A percentile compares a stretch with the other conserved stretches of the same genome.
Conservation (phyloP, 2,329 filamentous ascomycete genomes). For the Myriosclerotinia scirpicola region DNA sequence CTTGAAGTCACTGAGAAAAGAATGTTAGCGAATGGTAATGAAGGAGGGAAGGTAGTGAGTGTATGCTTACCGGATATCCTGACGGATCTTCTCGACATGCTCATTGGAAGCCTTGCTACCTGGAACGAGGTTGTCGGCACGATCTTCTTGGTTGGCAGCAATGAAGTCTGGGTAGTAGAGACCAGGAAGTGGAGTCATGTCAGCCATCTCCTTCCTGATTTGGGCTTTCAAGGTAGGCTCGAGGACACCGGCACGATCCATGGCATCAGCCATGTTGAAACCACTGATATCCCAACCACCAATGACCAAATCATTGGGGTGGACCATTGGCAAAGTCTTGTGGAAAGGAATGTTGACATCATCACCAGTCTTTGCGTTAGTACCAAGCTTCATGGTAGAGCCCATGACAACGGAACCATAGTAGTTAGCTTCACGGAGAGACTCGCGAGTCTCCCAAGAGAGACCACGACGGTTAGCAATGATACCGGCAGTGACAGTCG, state of each 20-base stretch:
- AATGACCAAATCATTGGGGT: slow-evolving; percentile 92
- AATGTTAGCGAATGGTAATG: not conserved
- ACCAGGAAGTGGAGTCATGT: slow-evolving; percentile 84
- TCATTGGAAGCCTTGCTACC: slow-evolving; percentile 81
- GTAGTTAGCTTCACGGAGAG: slow-evolving; percentile 84
- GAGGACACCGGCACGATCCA: slow-evolving; percentile 93
- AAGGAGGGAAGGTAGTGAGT: too few relatives aligned
- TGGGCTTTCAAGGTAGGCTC: slow-evolving; percentile 90
- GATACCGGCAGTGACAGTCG: slow-evolving; percentile 95
- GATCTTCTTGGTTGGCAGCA: slow-evolving; percentile 94
- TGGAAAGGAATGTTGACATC: slow-evolving; percentile 98
- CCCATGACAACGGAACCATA: slow-evolving; percentile 97
- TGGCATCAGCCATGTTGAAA: slow-evolving; percentile 84
- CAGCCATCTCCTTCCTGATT: slow-evolving; percentile 89
- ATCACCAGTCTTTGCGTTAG: slow-evolving; percentile 75
- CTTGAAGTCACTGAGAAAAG: slow-evolving; percentile 74
- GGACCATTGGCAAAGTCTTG: slow-evolving; percentile 90
- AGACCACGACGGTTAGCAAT: slow-evolving; percentile 88
- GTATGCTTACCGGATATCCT: slow-evolving; percentile 73
- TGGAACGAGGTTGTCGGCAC: slow-evolving; percentile 85
- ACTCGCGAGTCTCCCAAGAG: slow-evolving; percentile 92
- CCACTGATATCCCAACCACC: slow-evolving; percentile 97
- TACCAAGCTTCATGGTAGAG: slow-evolving; percentile 95
- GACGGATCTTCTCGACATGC: slow-evolving; percentile 89
- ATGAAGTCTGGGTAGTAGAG: slow-evolving; percentile 99